These are phyloP conservation scores for Chlamydomonas sp. DNA, from an alignment of 139 green algal species.

Conservation along the genomic window DNA sequence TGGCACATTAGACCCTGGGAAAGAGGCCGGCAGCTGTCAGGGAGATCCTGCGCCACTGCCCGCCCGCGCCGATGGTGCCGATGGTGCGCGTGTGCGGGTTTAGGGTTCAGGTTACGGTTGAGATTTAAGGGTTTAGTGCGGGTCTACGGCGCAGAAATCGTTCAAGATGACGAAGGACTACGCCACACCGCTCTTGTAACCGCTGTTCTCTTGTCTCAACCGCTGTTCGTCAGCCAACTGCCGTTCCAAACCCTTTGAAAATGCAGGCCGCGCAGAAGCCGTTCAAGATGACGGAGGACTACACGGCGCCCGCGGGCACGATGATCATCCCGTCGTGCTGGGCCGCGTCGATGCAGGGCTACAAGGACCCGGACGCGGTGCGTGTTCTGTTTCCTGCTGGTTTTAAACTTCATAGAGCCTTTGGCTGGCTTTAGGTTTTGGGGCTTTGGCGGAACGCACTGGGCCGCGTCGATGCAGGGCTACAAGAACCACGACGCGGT, in stretches of 20 bases:
- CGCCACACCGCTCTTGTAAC: too few species aligned
- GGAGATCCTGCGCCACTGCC: constrained; percentile 71
- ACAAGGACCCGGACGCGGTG: neutral
- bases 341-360: constrained; percentile 52
- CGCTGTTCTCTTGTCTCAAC: neutral
- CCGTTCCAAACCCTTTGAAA: neutral
- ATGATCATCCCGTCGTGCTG: constrained; percentile 71
- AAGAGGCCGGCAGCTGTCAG: too few species aligned
- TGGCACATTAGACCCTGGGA: too few species aligned
- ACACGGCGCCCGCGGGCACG: constrained; percentile 59
- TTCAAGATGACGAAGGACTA: constrained; percentile 70
- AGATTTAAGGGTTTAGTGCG: too few species aligned
- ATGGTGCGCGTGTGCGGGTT: constrained; percentile 29
- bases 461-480: constrained; percentile 44
- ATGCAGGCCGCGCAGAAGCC: constrained; percentile 55
- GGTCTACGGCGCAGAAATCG: constrained; percentile 46
- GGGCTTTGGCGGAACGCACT: too few species aligned
- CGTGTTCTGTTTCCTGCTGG: too few species aligned
- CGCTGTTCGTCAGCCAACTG: too few species aligned
- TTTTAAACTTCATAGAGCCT: neutral
- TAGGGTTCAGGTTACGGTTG: too few species aligned
- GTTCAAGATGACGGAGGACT: constrained; percentile 67
- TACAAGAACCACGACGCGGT: constrained; percentile 57
- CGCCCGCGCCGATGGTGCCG: constrained; percentile 79
- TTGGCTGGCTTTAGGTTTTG: too few species aligned